phyloP scores from a whole-genome alignment of 2,329 filamentous ascomycete genomes.

The Ascochyta lentis region DNA sequence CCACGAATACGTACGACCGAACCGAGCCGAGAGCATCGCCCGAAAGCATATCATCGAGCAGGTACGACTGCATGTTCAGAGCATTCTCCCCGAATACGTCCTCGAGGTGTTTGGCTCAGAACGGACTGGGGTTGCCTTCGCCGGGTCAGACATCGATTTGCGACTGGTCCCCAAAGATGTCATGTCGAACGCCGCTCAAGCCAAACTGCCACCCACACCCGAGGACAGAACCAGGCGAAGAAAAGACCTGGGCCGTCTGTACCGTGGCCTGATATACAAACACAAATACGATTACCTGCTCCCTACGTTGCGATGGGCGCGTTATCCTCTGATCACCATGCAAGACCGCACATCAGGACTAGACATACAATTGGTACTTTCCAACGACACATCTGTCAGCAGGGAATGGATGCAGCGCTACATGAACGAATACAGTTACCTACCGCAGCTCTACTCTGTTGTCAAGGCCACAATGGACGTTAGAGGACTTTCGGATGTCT shows the following conservation, averaged over 20 bases:
- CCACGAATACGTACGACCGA: slow-evolving; percentile 46
- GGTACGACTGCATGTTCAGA: slow-evolving; percentile 26
- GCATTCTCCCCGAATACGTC: slow-evolving; percentile 28
- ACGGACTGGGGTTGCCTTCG: slow-evolving; percentile 58
- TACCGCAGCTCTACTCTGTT: slow-evolving; percentile 58
- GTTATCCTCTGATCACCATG: slow-evolving; percentile 51
- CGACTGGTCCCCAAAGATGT: slow-evolving; percentile 36
- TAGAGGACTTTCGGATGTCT: slow-evolving; percentile 57
- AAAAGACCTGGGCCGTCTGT: slow-evolving; percentile 12
- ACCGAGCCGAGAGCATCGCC: slow-evolving; percentile 50
- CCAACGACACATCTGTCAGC: slow-evolving; percentile 50
- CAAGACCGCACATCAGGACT: slow-evolving; percentile 58
- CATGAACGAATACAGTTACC: slow-evolving; percentile 56
- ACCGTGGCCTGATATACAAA: neutral
- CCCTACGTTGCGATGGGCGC: slow-evolving; percentile 32
- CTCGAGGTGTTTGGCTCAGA: slow-evolving; percentile 62
- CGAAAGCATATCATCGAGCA: slow-evolving; percentile 45
- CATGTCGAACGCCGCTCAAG: slow-evolving; percentile 2
- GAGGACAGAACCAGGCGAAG: slow-evolving; percentile 14
- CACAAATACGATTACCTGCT: slow-evolving; percentile 19
- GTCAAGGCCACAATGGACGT: slow-evolving; percentile 60
- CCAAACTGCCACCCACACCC: slow-evolving; percentile 24
- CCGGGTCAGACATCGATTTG: slow-evolving; percentile 63
- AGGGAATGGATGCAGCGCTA: slow-evolving; percentile 56
- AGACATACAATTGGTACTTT: slow-evolving; percentile 59